Base-by-base conservation (phyloP, 2,329 filamentous ascomycete species). In the Phyllosticta paracitricarpa region DNA sequence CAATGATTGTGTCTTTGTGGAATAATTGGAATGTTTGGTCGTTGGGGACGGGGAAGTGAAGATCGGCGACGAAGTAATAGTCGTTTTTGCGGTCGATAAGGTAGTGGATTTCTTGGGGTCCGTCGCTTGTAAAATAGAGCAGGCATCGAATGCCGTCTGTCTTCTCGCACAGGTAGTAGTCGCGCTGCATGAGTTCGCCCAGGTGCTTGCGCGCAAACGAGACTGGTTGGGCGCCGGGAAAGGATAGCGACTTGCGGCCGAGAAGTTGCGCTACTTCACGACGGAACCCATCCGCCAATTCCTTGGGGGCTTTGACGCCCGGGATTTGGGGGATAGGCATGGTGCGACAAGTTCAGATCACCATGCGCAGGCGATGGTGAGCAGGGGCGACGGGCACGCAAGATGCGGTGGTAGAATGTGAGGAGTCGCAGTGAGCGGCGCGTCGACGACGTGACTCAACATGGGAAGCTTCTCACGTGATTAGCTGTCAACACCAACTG, bases 101-200 rank as follows among this genome's bases (percentile, higher is more conserved):
- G 77, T 96, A 97, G 71, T 94, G 89, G 25, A 87, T 82, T 72
- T 95, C 91, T 56, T 71, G 66, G 59, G 78, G 78, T 5, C 78
- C 72, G 52, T 85, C 81, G 25, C 79, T 78, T 57, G 89, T 91
- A 66, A 94, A 85, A 79, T 95, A 97, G 65, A 99, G 84, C n/a
- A 99, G 83, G 73, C 95, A 97, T 65, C 94, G 86, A 65, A 97
- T 90, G 60, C 94, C 94, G 72, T 99, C 94, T 0, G 93, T 96
- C 78, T 99, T 99, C 76, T 99, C 94, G 79, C 93, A 97, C 65
- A 99, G 89, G 72, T 92, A 99, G 78, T 97, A 99, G 75, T 97
- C 94, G 70, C 89, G 81, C 62, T 82, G 81, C 64, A 87, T 85
- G 40, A 99, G 82, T 76, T 95, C 91, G n/a, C 85, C 78, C 9